Base-by-base conservation (phyloP, 129 eudicot genomes). In the Lactuca sativa region DNA sequence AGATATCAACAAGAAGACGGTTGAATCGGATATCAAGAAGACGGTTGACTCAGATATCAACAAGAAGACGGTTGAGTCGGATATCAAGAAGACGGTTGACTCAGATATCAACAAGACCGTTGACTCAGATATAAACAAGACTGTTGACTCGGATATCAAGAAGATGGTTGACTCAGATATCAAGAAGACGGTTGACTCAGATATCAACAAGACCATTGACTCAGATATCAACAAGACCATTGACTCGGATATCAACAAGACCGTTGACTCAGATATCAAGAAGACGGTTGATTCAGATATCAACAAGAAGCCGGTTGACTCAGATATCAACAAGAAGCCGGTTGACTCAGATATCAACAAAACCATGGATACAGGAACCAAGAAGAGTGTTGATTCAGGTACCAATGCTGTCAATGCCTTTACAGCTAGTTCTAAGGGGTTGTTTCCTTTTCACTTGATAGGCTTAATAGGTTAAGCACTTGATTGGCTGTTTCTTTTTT, bases 161-260 rank as follows among this genome's bases (percentile, higher is more conserved):
- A 68, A 68, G 53, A 9, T 34, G 6, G 21, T 16, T 68, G 53
- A 68, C 18, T 68, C 62, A 37, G 18, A 16, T 54, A 21, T 51
- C 38, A 36, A 40, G 18, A 53, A 36, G 62, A 54, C 13, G 6
- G 18, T 34, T 36, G 73, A 68, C 9, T 16, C 62, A 16, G 34
- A 3, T 62, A 16, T 48, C 31, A 8, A 62, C 21, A 38, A 56
- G 41, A 59, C 37, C 18, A 52, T 25, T 49, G 68, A 72, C 10
- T 62, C 54, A 48, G 79, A 67, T 75, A 66, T 58, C 15, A 38
- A 75, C 13, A 68, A 68, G 53, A 4, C 49, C 7, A 36, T 34
- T 34, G 53, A 68, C 34, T 34, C 52, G 18, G 18, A 10, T 54
- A 21, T 40, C n/a, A 38, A 25, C 30, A 41, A 76, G 74, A 37